A percentile compares a stretch with the other conserved stretches of the same genome.
Conservation (phyloP, 495 filamentous ascomycete species). For the Xylaria longipes region DNA sequence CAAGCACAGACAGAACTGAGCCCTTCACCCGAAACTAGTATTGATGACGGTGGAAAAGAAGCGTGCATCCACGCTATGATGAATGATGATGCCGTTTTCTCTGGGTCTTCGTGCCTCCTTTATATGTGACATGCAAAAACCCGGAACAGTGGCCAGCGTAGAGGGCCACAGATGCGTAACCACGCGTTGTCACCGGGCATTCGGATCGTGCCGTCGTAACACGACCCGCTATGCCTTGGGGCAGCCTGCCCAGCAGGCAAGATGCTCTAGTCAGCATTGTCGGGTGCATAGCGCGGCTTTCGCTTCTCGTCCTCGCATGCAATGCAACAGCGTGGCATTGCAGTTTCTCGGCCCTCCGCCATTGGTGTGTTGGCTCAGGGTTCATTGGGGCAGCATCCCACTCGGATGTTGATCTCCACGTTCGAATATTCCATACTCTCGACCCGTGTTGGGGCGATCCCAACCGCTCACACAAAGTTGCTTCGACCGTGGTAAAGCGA, state of each 20-base stretch:
- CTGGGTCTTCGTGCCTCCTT: neutral
- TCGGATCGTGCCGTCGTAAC: neutral
- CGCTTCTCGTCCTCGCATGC: slow-evolving; percentile 15
- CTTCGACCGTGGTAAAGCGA: neutral
- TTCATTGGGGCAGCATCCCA: neutral
- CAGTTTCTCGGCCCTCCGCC: neutral
- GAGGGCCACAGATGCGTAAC: neutral
- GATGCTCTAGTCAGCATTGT: neutral
- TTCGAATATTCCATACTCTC: neutral
- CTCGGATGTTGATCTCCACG: neutral
- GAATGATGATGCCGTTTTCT: neutral
- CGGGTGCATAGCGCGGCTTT: slow-evolving; percentile 17
- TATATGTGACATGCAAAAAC: neutral
- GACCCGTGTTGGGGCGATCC: neutral
- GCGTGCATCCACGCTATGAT: neutral
- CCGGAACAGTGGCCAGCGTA: neutral
- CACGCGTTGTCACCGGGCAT: neutral
- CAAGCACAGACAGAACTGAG: neutral
- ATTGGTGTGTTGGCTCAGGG: slow-evolving; percentile 10
- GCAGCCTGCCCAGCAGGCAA: neutral
- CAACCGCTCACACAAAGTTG: neutral
- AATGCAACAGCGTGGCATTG: slow-evolving; percentile 14
- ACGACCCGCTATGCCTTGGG: neutral
- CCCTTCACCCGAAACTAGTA: neutral
- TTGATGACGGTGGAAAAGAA: neutral